Percentiles rank a stretch among this genome's conserved stretches.
Evolutionary conservation across 345 rosid genomes (phyloP).

Genomic region (Mercurialis annua): DNA sequence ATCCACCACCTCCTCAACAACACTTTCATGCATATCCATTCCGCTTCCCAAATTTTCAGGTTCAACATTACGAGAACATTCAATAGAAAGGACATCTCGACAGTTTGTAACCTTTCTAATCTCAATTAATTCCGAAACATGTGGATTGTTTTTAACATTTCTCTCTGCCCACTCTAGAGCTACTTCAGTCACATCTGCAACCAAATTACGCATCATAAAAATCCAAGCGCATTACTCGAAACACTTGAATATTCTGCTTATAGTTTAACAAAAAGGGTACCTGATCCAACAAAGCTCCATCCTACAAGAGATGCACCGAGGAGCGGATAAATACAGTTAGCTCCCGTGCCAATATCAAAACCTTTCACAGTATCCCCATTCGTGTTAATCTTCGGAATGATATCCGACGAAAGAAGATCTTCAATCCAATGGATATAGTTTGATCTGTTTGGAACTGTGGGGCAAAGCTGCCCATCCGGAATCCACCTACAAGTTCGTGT

Average conservation of each 20-base stretch:
- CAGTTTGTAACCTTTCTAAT: slow-evolving; percentile 51
- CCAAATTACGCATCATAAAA: slow-evolving; percentile 23
- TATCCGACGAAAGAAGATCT: slow-evolving; percentile 67
- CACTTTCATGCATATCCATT: slow-evolving; percentile 6
- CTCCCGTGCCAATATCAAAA: slow-evolving; percentile 93
- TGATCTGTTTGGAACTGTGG: slow-evolving; percentile 86
- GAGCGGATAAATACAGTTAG: slow-evolving; percentile 92
- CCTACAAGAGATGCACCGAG: slow-evolving; percentile 81
- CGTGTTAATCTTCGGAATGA: slow-evolving; percentile 36
- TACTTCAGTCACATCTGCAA: slow-evolving; percentile 69
- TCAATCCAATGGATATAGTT: slow-evolving; percentile 93
- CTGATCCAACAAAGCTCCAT: slow-evolving; percentile 84
- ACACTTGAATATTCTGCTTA: background rate
- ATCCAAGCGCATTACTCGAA: background rate
- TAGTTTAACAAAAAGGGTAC: slow-evolving; percentile 26
- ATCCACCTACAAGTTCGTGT: slow-evolving; percentile 64
- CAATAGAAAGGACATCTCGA: slow-evolving; percentile 14
- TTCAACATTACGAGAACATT: slow-evolving; percentile 20
- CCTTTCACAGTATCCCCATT: slow-evolving; percentile 50
- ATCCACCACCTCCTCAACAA: slow-evolving; percentile 22
- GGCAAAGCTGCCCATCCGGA: slow-evolving; percentile 95
- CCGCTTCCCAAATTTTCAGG: slow-evolving; percentile 24
- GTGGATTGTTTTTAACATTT: slow-evolving; percentile 68
- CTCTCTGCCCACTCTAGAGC: slow-evolving; percentile 92
- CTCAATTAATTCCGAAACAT: slow-evolving; percentile 58